These are phyloP conservation scores for Fusarium nanum DNA, from an alignment of 2,329 filamentous ascomycete genomes.

Conservation along the genomic window DNA sequence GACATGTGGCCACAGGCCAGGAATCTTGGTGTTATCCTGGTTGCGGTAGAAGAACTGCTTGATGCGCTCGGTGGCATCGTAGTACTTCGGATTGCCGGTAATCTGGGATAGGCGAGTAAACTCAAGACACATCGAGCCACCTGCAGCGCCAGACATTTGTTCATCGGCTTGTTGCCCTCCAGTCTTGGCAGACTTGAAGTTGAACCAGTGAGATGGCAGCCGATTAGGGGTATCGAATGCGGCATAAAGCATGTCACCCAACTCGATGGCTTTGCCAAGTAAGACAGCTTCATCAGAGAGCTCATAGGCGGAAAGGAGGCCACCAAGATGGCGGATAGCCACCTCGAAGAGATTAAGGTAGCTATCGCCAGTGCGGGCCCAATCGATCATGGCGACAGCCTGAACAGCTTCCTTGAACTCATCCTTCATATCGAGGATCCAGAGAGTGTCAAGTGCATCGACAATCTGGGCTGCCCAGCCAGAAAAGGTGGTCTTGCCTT, in stretches of 20 bases:
- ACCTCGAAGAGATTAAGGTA: constrained; percentile 72
- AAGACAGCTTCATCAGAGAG: constrained; percentile 60
- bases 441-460: constrained; percentile 69
- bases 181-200: constrained; percentile 56
- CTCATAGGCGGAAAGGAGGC: constrained; percentile 64
- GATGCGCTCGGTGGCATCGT: constrained; percentile 79
- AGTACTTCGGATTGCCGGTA: constrained; percentile 78
- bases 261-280: constrained; percentile 63
- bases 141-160: constrained; percentile 58
- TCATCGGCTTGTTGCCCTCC: constrained; percentile 53
- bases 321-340: constrained; percentile 67
- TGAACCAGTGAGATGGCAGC: constrained; percentile 60
- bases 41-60: constrained; percentile 73
- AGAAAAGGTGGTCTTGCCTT: constrained; percentile 60
- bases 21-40: constrained; percentile 74
- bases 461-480: constrained; percentile 70
- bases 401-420: constrained; percentile 66
- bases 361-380: constrained; percentile 58
- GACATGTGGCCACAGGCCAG: constrained; percentile 77
- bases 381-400: constrained; percentile 65
- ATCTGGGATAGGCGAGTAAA: constrained; percentile 81
- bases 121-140: constrained; percentile 76
- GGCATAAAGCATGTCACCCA: constrained; percentile 65
- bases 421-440: constrained; percentile 68
- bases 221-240: constrained; percentile 67